Conservation (phyloP, 192 early-diverging fungal genomes). For the Bifiguratus adelaidae region DNA sequence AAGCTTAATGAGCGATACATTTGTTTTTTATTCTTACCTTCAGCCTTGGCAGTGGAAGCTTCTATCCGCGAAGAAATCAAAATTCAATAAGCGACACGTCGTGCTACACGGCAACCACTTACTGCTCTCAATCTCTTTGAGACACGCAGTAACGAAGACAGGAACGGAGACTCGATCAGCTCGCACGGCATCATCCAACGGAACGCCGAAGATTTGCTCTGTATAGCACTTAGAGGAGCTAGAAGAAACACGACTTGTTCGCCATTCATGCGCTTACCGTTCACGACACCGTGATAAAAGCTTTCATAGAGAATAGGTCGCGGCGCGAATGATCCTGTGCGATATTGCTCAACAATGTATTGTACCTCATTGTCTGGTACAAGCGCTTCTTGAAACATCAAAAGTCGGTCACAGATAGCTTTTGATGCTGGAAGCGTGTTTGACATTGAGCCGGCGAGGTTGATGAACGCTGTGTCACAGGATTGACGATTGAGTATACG, state of each 20-base stretch:
- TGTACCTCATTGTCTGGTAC: slow-evolving; percentile 70
- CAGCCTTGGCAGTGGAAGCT: no score
- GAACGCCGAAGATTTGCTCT: slow-evolving; percentile 72
- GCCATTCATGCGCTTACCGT: no score
- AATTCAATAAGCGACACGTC: no score
- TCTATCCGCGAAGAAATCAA: no score
- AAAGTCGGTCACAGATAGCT: slow-evolving; percentile 44
- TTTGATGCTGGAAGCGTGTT: slow-evolving; percentile 33
- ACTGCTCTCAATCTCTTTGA: slow-evolving; percentile 50
- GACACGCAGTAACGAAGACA: slow-evolving; percentile 42
- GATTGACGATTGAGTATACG: background rate
- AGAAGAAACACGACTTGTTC: no score
- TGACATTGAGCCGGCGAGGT: slow-evolving; percentile 35
- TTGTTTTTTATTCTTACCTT: slow-evolving; percentile 1
- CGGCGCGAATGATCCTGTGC: slow-evolving; percentile 55
- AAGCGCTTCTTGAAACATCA: slow-evolving; percentile 54
- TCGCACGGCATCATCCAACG: slow-evolving; percentile 54
- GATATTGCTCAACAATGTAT: slow-evolving; percentile 65
- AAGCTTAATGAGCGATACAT: slow-evolving; percentile 6
- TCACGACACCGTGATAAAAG: slow-evolving; percentile 51
- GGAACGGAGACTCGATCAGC: slow-evolving; percentile 49
- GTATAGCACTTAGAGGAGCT: background rate
- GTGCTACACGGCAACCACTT: background rate
- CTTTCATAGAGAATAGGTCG: slow-evolving; percentile 62
- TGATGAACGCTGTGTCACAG: slow-evolving; percentile 22